These are phyloP conservation scores for Pinus tabuliformis DNA, from an alignment of 75 land plant genomes.

Conservation along the genomic window DNA sequence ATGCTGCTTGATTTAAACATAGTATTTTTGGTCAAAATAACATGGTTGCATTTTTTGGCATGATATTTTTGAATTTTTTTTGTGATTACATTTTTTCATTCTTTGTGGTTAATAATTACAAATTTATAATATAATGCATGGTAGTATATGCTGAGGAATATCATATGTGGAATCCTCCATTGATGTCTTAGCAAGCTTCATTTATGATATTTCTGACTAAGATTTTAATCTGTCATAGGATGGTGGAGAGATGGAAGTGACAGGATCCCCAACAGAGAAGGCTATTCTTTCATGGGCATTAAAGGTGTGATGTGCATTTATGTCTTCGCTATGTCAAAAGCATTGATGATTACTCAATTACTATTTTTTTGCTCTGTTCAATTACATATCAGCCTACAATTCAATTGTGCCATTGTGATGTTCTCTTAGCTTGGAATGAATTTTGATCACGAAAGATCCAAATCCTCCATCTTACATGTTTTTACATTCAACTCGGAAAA, in stretches of 20 bases:
- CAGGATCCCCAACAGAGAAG: constrained; percentile 95
- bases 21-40: not conserved
- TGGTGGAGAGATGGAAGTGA: constrained; percentile 59
- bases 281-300: constrained; percentile 92
- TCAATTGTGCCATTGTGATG: not conserved
- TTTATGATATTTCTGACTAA: not conserved
- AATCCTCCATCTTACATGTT: constrained; percentile 48
- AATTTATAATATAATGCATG: not conserved
- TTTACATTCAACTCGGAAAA: constrained; percentile 94
- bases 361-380: not conserved
- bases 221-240: constrained; percentile 24
- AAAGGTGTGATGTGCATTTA: constrained; percentile 54
- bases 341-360: not conserved
- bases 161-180: not conserved
- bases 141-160: not conserved
- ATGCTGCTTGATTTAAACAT: not conserved
- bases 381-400: not conserved
- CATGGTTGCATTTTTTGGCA: not conserved
- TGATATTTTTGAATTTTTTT: not conserved
- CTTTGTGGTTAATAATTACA: not conserved
- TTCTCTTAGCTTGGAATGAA: constrained; percentile 74
- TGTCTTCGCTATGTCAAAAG: too few relatives aligned
- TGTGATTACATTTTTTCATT: not conserved
- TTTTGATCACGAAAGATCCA: constrained; percentile 57
- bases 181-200: not conserved